These are phyloP conservation scores for Fusarium sp. DNA, from an alignment of 2,329 filamentous ascomycete species.

Conservation along the genomic window DNA sequence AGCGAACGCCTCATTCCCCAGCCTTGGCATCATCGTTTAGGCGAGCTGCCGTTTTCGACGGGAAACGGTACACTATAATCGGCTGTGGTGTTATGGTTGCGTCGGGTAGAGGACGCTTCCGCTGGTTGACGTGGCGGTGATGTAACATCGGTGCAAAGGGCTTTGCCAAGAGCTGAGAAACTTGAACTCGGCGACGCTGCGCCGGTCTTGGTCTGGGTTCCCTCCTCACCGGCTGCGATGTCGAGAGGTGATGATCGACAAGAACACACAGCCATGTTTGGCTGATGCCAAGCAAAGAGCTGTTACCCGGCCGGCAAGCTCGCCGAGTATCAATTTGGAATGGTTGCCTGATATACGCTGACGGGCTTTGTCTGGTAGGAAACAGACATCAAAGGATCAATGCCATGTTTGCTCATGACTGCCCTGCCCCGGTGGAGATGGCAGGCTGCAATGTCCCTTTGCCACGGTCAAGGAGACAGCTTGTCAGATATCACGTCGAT, in stretches of 20 bases:
- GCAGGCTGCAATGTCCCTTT: background rate
- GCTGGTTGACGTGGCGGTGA: background rate
- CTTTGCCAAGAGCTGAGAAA: background rate
- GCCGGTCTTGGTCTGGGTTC: background rate
- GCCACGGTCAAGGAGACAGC: background rate
- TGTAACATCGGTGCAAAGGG: background rate
- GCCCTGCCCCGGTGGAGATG: background rate
- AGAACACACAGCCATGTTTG: background rate
- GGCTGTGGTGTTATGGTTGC: slow-evolving; percentile 23
- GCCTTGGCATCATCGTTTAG: background rate
- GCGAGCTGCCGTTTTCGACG: slow-evolving; percentile 10
- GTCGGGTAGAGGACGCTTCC: background rate
- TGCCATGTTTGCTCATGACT: background rate
- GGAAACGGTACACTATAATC: slow-evolving; percentile 14
- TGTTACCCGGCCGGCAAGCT: slow-evolving; percentile 2
- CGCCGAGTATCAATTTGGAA: background rate
- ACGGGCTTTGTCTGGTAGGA: background rate
- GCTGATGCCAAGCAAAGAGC: background rate
- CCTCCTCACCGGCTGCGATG: background rate
- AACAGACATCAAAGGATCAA: background rate
- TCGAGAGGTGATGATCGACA: background rate
- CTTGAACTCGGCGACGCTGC: background rate
- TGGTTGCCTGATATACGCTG: background rate
- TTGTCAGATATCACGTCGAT: background rate
- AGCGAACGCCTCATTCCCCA: slow-evolving; percentile 15